phyloP scores from a whole-genome alignment of 164 flowering plant genomes.

The Dillenia suffruticosa region DNA sequence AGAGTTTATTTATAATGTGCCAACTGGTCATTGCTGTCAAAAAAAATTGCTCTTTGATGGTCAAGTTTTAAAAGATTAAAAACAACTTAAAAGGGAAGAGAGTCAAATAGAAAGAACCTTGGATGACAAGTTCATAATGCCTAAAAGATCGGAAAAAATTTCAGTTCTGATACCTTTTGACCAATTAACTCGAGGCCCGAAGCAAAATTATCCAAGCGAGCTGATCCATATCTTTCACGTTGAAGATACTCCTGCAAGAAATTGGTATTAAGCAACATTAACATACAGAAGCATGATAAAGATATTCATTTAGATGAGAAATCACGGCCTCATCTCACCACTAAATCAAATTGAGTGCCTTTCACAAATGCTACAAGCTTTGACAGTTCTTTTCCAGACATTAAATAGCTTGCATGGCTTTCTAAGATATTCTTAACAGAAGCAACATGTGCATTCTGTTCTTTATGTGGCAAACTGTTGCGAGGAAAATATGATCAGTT shows the following conservation, averaged over 20 bases:
- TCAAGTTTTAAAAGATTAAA: too few species aligned
- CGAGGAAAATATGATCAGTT: conserved; percentile 5
- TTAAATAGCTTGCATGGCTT: conserved; percentile 94
- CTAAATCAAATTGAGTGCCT: conserved; percentile 98
- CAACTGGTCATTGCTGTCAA: too few species aligned
- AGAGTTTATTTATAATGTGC: too few species aligned
- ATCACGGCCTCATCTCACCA: conserved; percentile 42
- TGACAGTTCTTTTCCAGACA: conserved; percentile 97
- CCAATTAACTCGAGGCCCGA: conserved; percentile 92
- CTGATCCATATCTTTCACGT: conserved; percentile 82
- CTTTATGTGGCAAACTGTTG: conserved; percentile 67
- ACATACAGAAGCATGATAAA: not conserved
- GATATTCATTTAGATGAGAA: not conserved
- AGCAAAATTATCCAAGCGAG: conserved; percentile 92
- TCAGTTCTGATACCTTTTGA: conserved; percentile 55
- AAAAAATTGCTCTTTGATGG: too few species aligned
- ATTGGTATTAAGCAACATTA: conserved; percentile 10
- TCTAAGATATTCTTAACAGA: conserved; percentile 91
- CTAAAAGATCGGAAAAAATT: not conserved
- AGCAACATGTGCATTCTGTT: conserved; percentile 86
- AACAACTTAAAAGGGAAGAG: too few species aligned
- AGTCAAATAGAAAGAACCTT: not conserved
- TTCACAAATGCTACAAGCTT: conserved; percentile 97
- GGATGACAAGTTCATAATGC: not conserved
- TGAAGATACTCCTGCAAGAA: conserved; percentile 84